Evolutionary conservation across 192 early-diverging fungal species (phyloP), one percentile per base, ranked within the genome.

Genomic region (Backusella westeae): DNA sequence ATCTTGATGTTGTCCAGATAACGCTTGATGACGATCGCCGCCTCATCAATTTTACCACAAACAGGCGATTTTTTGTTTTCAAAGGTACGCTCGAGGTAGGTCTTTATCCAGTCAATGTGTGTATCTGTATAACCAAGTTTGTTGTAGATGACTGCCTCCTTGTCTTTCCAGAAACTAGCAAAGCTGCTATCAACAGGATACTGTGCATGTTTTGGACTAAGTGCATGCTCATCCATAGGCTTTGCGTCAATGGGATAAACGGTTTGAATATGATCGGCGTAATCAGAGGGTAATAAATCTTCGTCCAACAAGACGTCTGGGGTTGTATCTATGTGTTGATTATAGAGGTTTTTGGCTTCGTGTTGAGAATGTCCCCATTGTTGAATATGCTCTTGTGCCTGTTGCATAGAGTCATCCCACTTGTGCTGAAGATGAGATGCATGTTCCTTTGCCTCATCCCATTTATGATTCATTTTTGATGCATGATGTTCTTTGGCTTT

Each of bases 31-130:
- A 29, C 42, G 29, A 49, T 49, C 6, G 41, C 39, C 0, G 70
- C 70, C 29, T 71, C 70, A 19, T 71, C 44, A 15, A 39, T 42
- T 8, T 71, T 71, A 14, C 26, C 26, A 34, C 42, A 29, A 15
- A 71, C 70, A 44, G 70, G 42, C 41, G 70, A 71, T 19, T 71
- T 71, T 34, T 71, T 41, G 19, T 75, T 66, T 44, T 75, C 19
- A 34, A 75, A 75, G 23, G 74, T 34, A 29, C 41, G 29, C 12
- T 38, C 63, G 4, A 75, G 65, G 19, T 75, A 67, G 34, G 38
- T 38, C 63, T 75, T 65, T 42, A 75, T 67, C 74, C 74, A 75
- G 12, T 75, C 39, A 26, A 75, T 67, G 6, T 75, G 74, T 34
- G 63, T 65, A 19, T 75, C 74, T 34, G 74, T 75, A 17, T 75